Evolutionary conservation across 2,329 filamentous ascomycete species (phyloP).

Genomic region (Mollisia scopiformis): DNA sequence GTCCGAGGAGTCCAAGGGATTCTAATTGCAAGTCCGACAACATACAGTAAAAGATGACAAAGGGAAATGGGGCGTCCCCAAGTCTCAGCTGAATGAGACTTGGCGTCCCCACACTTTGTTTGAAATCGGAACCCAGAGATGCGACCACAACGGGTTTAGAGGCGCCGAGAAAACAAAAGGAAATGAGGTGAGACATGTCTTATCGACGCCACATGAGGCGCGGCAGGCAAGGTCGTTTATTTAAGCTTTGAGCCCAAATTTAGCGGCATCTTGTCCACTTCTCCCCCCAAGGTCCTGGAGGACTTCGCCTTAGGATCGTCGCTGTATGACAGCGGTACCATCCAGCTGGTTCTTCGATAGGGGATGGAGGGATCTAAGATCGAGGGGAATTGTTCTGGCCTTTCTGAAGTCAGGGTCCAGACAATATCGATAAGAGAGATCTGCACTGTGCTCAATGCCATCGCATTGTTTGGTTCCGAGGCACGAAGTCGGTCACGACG

Average conservation of each 20-base stretch:
- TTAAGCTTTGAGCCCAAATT: background rate
- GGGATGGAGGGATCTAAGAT: background rate
- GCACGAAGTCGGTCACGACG: background rate
- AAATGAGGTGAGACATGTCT: background rate
- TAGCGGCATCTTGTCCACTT: background rate
- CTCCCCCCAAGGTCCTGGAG: background rate
- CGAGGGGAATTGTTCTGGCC: background rate
- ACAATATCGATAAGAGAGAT: background rate
- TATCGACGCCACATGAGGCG: background rate
- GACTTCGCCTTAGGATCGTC: background rate
- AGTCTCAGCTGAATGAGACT: background rate
- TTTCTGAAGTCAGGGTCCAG: background rate
- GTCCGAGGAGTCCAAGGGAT: background rate
- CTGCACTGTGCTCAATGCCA: background rate
- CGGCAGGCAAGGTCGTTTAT: conserved; percentile 1
- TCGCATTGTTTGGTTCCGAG: background rate
- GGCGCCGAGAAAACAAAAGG: background rate
- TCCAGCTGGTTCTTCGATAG: background rate
- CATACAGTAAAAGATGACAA: background rate
- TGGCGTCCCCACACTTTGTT: background rate
- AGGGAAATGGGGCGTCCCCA: background rate
- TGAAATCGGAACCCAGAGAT: background rate
- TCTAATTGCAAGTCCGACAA: background rate
- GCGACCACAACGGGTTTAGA: background rate
- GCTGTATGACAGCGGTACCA: background rate